A percentile compares a stretch with the other conserved stretches of the same genome.
These are phyloP conservation scores for Botrytis cinerea DNA, from an alignment of 2,329 filamentous ascomycete genomes.

Conservation along the genomic window DNA sequence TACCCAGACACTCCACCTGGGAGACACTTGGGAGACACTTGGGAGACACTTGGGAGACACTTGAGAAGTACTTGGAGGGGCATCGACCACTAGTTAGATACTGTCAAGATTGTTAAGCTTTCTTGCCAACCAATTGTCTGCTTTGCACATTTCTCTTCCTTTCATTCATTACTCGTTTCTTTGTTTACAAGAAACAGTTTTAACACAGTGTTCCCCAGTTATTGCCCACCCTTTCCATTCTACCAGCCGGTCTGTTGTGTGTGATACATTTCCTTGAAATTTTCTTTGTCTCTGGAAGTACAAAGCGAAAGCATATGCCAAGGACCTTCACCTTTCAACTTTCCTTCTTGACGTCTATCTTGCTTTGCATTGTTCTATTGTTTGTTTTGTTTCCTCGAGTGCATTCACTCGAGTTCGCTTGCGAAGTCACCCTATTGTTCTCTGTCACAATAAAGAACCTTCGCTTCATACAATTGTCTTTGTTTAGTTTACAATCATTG, in stretches of 20 bases:
- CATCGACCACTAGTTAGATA: background rate
- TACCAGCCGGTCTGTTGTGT: background rate
- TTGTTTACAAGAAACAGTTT: slow-evolving; percentile 16
- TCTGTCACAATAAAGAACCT: background rate
- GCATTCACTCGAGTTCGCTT: slow-evolving; percentile 16
- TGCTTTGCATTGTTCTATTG: slow-evolving; percentile 12
- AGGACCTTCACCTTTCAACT: background rate
- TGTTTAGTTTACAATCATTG: slow-evolving; percentile 15
- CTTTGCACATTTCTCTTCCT: background rate
- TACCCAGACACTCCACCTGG: background rate
- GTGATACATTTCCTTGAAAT: background rate
- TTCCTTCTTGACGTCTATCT: background rate
- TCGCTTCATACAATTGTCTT: slow-evolving; percentile 6
- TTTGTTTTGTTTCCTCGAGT: background rate
- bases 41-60: background rate
- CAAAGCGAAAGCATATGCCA: slow-evolving; percentile 18
- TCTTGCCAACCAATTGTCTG: slow-evolving; percentile 14
- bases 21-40: background rate
- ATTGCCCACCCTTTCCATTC: background rate
- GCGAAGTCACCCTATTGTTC: slow-evolving; percentile 14
- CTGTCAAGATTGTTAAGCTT: background rate
- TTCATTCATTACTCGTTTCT: background rate
- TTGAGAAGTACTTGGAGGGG: background rate
- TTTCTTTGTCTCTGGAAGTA: slow-evolving; percentile 10
- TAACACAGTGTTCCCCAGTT: slow-evolving; percentile 3